Percentiles rank a stretch among this genome's conserved stretches.
These are phyloP conservation scores for Trypethelium eluteriae DNA, from an alignment of 495 filamentous ascomycete genomes.

Conservation along the genomic window DNA sequence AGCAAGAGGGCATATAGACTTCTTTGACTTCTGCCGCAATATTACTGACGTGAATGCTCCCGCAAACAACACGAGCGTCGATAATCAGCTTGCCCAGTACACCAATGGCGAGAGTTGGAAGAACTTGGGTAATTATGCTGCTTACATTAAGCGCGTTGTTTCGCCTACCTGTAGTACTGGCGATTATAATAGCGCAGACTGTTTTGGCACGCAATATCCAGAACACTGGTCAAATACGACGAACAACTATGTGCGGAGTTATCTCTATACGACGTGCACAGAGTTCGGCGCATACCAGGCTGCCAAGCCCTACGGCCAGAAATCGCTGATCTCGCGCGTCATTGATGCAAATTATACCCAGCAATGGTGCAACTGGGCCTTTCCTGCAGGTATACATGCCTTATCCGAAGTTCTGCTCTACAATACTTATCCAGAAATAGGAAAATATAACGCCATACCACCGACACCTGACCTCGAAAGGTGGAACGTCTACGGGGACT, in stretches of 20 bases:
- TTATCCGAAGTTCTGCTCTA: neutral
- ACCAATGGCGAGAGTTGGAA: conserved; percentile 43
- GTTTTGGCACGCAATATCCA: conserved; percentile 41
- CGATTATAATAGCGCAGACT: conserved; percentile 37
- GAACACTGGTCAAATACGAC: conserved; percentile 34
- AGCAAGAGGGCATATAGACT: conserved; percentile 32
- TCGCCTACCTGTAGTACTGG: conserved; percentile 39
- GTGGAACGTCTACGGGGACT: conserved; percentile 42
- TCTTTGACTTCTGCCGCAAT: conserved; percentile 45
- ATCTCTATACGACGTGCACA: conserved; percentile 43
- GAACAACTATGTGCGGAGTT: conserved; percentile 31
- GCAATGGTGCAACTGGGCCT: conserved; percentile 48
- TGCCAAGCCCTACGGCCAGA: conserved; percentile 36
- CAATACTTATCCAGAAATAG: conserved; percentile 14
- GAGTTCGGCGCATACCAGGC: conserved; percentile 38
- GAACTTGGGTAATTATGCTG: conserved; percentile 42
- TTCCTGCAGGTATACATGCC: conserved; percentile 25
- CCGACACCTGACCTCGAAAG: conserved; percentile 34
- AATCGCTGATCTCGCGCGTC: conserved; percentile 38
- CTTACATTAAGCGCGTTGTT: conserved; percentile 41
- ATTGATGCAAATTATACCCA: conserved; percentile 44
- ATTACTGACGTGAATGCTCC: conserved; percentile 42
- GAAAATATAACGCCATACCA: conserved; percentile 39
- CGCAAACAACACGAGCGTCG: conserved; percentile 36
- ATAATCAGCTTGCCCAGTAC: conserved; percentile 38